Evolutionary conservation across 2,329 filamentous ascomycete genomes (phyloP).

Genomic region (Diaporthe destruens): DNA sequence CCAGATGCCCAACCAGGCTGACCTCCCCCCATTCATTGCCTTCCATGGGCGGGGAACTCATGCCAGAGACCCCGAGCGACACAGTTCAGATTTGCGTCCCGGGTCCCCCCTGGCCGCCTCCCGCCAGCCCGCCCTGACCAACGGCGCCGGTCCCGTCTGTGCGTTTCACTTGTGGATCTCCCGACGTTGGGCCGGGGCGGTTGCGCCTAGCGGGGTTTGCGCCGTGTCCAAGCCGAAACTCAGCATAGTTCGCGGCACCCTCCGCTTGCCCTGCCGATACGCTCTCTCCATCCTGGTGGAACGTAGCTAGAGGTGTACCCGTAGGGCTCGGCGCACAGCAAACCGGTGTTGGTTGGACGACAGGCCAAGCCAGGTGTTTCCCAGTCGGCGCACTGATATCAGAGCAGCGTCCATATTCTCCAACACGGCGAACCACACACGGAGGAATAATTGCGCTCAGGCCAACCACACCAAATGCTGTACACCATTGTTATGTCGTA

Average conservation of each 20-base stretch:
- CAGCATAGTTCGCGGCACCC: constrained; percentile 14
- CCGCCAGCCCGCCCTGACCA: constrained; percentile 23
- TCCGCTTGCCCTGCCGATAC: constrained; percentile 6
- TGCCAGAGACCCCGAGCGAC: no score
- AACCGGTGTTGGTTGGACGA: background rate
- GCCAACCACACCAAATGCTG: background rate
- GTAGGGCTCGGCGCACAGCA: background rate
- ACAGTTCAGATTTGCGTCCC: background rate
- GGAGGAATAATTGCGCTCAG: background rate
- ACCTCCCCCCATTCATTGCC: no score
- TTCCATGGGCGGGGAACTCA: no score
- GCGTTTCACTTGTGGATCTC: constrained; percentile 33
- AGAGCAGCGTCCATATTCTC: background rate
- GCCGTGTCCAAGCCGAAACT: constrained; percentile 17
- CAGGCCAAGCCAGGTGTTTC: background rate
- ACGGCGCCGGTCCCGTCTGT: constrained; percentile 22
- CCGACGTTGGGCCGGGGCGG: constrained; percentile 34
- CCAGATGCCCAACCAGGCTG: no score
- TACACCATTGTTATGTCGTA: background rate
- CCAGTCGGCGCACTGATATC: background rate
- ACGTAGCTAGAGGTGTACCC: background rate
- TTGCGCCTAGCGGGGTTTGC: background rate
- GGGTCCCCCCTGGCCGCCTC: constrained; percentile 24
- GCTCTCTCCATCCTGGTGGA: background rate
- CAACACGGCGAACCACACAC: no score